Conservation (phyloP, 176 grass and related monocot species). For the Cenchrus fungigraminus region DNA sequence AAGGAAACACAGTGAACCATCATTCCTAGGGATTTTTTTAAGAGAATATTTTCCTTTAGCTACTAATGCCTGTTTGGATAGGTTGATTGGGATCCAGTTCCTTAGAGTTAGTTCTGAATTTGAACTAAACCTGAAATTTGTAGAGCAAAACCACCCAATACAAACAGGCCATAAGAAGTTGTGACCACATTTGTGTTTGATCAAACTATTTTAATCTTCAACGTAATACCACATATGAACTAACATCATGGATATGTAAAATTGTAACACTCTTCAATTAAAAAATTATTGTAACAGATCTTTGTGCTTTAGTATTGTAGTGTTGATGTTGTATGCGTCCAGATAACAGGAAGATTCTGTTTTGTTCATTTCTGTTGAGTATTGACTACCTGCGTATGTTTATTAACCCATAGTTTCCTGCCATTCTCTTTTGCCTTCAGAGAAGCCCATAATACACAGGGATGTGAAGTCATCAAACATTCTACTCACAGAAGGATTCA, state of each 20-base stretch:
- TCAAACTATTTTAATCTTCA: conserved; percentile 7
- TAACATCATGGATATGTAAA: conserved; percentile 3
- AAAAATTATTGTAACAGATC: conserved; percentile 5
- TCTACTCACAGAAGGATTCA: conserved; percentile 78
- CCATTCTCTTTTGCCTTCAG: conserved; percentile 49
- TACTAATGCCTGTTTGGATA: background rate
- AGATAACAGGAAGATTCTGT: background rate
- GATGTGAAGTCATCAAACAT: conserved; percentile 97
- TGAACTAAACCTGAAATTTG: background rate
- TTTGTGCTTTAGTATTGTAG: conserved; percentile 12
- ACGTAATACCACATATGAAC: conserved; percentile 4
- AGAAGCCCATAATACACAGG: conserved; percentile 94
- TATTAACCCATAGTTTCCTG: conserved; percentile 15
- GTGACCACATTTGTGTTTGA: background rate
- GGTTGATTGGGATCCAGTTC: background rate
- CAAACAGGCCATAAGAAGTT: background rate
- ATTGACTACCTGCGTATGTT: background rate
- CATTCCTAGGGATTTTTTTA: background rate
- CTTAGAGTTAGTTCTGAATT: background rate
- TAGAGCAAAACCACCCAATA: background rate
- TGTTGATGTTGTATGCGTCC: background rate
- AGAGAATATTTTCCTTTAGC: background rate
- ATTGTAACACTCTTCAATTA: background rate
- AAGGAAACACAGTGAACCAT: conserved; percentile 6
- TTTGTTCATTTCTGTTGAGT: conserved; percentile 10